Percentiles rank a stretch among this genome's conserved stretches.
phyloP scores from a whole-genome alignment of 495 filamentous ascomycete genomes.

The Saxophila tyrrhenica region DNA sequence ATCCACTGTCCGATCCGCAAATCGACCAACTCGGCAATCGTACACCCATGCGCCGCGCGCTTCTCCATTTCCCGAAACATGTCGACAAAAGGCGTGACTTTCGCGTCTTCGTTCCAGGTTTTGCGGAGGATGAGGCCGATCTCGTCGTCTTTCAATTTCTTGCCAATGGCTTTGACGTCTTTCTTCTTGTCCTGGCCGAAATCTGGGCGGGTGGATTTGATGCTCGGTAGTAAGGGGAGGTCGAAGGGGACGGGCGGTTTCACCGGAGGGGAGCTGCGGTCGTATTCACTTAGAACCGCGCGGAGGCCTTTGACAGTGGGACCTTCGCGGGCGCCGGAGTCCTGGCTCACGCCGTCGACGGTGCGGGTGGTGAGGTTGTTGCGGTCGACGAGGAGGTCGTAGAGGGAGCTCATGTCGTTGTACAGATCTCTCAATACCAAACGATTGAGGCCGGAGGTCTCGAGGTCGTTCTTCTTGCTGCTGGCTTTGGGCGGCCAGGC shows the following conservation, averaged over 20 bases:
- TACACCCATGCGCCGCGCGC: constrained; percentile 59
- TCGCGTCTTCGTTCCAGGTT: constrained; percentile 64
- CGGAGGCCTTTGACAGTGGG: constrained; percentile 48
- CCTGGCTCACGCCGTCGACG: constrained; percentile 43
- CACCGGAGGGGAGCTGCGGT: constrained; percentile 76
- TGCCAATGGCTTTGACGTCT: constrained; percentile 49
- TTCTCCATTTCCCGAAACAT: constrained; percentile 76
- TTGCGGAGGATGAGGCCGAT: constrained; percentile 58
- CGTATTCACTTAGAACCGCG: constrained; percentile 70
- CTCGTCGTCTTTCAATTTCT: constrained; percentile 70
- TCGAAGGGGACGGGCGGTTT: constrained; percentile 89
- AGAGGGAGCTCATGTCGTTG: constrained; percentile 71
- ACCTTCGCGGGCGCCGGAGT: constrained; percentile 34
- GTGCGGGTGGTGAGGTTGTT: constrained; percentile 44
- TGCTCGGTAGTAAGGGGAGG: constrained; percentile 61
- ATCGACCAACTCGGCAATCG: constrained; percentile 60
- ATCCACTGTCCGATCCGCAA: constrained; percentile 83
- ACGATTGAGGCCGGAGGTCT: constrained; percentile 74
- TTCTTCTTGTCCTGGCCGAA: constrained; percentile 55
- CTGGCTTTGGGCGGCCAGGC: constrained; percentile 88
- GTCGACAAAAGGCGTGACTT: constrained; percentile 56
- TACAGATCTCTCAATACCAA: constrained; percentile 72
- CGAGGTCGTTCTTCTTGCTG: constrained; percentile 81
- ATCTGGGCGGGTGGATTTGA: constrained; percentile 49
- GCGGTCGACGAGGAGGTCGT: constrained; percentile 81